phyloP scores from a whole-genome alignment of 2,329 filamentous ascomycete genomes.

The Fusarium liriodendri region DNA sequence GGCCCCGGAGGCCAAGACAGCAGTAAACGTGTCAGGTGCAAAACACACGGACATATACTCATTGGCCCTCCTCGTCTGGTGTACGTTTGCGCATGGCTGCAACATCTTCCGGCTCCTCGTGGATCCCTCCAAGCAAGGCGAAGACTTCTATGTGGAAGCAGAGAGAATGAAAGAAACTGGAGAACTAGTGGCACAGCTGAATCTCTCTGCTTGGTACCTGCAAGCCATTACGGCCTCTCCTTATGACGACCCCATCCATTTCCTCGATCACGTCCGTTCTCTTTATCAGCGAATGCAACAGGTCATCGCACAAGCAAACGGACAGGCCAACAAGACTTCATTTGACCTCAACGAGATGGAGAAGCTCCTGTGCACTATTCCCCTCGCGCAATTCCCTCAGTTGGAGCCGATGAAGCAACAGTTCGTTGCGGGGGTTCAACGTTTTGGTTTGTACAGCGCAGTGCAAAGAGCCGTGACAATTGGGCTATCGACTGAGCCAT shows the following conservation, averaged over 20 bases:
- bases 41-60: not conserved
- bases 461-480: not conserved
- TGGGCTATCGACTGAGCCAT: not conserved
- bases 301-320: not conserved
- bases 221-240: not conserved
- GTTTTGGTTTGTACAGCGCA: not conserved
- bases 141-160: not conserved
- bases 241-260: not conserved
- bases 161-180: not conserved
- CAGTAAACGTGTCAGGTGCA: not conserved
- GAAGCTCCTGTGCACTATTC: not conserved
- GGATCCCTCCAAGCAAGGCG: not conserved
- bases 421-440: not conserved
- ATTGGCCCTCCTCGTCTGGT: not conserved
- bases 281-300: not conserved
- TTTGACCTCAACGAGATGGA: not conserved
- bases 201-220: not conserved
- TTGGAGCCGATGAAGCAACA: not conserved
- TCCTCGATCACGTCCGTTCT: not conserved
- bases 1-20: not conserved
- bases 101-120: not conserved
- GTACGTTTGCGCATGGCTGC: not conserved
- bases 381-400: not conserved
- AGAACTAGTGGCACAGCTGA: not conserved
- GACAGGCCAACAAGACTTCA: too few relatives aligned